Conservation (phyloP, 495 filamentous ascomycete genomes). For the Lasiosphaeria hispida region DNA sequence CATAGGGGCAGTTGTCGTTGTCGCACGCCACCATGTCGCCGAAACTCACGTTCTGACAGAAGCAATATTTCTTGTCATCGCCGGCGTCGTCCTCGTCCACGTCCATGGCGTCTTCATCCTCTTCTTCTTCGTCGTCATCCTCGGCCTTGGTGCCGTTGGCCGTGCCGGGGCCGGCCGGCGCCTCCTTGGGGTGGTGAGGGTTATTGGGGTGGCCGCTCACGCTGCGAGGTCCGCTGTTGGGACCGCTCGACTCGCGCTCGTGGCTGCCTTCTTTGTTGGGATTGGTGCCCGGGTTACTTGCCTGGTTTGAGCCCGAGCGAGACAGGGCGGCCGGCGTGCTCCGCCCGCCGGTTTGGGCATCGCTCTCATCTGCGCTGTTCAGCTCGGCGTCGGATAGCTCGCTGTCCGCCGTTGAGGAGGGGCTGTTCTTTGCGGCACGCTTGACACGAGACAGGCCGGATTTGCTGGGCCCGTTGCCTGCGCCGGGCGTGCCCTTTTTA, state of each 20-base stretch:
- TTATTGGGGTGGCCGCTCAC: conserved; percentile 1
- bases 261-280: conserved; percentile 16
- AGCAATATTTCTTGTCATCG: conserved; percentile 88
- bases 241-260: conserved; percentile 1
- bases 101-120: conserved; percentile 63
- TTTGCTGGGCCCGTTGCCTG: conserved; percentile 39
- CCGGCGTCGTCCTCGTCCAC: conserved; percentile 81
- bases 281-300: conserved; percentile 4
- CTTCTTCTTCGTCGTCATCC: conserved; percentile 35
- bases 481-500: conserved; percentile 54
- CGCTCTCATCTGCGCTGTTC: conserved; percentile 47
- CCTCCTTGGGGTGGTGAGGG: conserved; percentile 2
- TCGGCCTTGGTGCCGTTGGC: conserved; percentile 12
- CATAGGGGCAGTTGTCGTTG: conserved; percentile 84
- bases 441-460: conserved; percentile 53
- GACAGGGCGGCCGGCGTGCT: conserved; percentile 25
- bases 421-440: conserved; percentile 57
- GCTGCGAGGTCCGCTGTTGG: conserved; percentile 4
- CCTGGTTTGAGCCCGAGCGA: conserved; percentile 21
- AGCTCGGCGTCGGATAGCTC: conserved; percentile 68
- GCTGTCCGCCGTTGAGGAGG: conserved; percentile 55
- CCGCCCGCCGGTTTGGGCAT: conserved; percentile 46
- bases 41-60: conserved; percentile 87
- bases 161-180: neutral
- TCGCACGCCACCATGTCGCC: conserved; percentile 99